Evolutionary conservation across 2,329 filamentous ascomycete species (phyloP).

Genomic region (Beauveria brongniartii): DNA sequence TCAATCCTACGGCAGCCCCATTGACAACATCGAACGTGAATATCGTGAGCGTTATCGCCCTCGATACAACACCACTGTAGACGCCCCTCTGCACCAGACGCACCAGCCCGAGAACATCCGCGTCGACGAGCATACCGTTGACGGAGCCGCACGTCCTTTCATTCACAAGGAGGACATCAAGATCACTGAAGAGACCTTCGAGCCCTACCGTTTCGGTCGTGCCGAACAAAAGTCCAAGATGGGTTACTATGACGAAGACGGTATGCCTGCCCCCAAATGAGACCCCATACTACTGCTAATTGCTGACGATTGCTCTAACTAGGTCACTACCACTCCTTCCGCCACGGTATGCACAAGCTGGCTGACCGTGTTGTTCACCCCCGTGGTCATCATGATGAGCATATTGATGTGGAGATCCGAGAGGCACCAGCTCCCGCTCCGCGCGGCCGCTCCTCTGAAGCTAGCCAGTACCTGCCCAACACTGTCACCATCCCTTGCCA

Average conservation of each 20-base stretch:
- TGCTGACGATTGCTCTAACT: background rate
- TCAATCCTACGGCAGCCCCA: conserved; percentile 40
- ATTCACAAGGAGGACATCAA: conserved; percentile 48
- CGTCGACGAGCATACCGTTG: conserved; percentile 31
- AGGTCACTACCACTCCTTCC: conserved; percentile 55
- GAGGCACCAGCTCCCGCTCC: conserved; percentile 24
- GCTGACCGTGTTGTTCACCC: conserved; percentile 46
- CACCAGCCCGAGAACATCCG: conserved; percentile 21
- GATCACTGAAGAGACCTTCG: conserved; percentile 60
- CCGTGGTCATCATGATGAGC: conserved; percentile 40
- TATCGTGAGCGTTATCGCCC: conserved; percentile 55
- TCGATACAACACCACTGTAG: conserved; percentile 32
- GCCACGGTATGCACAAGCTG: conserved; percentile 47
- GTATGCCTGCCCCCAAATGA: conserved; percentile 30
- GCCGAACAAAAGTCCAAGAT: conserved; percentile 45
- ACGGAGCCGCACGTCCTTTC: conserved; percentile 27
- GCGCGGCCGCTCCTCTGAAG: conserved; percentile 21
- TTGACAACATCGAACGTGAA: conserved; percentile 59
- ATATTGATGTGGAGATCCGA: conserved; percentile 39
- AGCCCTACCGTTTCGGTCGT: conserved; percentile 37
- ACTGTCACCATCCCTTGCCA: conserved; percentile 98
- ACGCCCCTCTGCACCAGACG: conserved; percentile 16
- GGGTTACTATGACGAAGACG: conserved; percentile 58
- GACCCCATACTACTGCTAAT: background rate
- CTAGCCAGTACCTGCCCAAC: conserved; percentile 49